Percentiles rank a stretch among this genome's conserved stretches.
Conservation (phyloP, 495 filamentous ascomycete species). For the Amniculicola lignicola region DNA sequence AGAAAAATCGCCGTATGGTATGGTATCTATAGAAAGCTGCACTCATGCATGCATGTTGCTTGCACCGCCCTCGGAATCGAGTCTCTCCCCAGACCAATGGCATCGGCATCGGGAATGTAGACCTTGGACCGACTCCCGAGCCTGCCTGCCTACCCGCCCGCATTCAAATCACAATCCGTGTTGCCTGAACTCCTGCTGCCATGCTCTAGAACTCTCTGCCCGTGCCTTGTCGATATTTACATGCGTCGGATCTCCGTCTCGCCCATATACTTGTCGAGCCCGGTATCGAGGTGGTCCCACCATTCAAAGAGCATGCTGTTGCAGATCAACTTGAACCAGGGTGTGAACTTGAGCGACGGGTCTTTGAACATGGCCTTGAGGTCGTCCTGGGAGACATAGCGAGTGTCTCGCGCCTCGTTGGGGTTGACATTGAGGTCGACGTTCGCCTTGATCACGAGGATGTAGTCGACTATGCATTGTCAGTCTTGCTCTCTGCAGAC, state of each 20-base stretch:
- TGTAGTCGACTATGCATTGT: constrained; percentile 78
- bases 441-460: constrained; percentile 94
- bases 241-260: constrained; percentile 88
- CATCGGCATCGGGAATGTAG: too few species aligned
- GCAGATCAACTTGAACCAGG: constrained; percentile 99
- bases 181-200: not conserved
- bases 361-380: constrained; percentile 84
- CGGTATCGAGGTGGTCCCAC: constrained; percentile 83
- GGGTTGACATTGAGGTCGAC: constrained; percentile 75
- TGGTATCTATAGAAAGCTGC: constrained; percentile 22
- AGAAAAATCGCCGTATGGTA: constrained; percentile 16
- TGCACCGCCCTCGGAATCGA: not conserved
- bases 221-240: constrained; percentile 45
- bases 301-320: constrained; percentile 96
- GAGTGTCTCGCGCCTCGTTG: constrained; percentile 83
- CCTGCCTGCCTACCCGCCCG: not conserved
- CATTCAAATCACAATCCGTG: not conserved
- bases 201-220: not conserved
- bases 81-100: constrained; percentile 1
- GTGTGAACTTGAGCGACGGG: constrained; percentile 78
- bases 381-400: constrained; percentile 78
- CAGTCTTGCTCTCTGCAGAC: not conserved
- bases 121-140: not conserved
- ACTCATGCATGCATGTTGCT: constrained; percentile 8
- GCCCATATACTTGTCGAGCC: constrained; percentile 77